Percentiles rank a stretch among this genome's conserved stretches.
Evolutionary conservation across 1,284 basidiomycete genomes (phyloP).

Genomic region (Rhodotorula glutinis): DNA sequence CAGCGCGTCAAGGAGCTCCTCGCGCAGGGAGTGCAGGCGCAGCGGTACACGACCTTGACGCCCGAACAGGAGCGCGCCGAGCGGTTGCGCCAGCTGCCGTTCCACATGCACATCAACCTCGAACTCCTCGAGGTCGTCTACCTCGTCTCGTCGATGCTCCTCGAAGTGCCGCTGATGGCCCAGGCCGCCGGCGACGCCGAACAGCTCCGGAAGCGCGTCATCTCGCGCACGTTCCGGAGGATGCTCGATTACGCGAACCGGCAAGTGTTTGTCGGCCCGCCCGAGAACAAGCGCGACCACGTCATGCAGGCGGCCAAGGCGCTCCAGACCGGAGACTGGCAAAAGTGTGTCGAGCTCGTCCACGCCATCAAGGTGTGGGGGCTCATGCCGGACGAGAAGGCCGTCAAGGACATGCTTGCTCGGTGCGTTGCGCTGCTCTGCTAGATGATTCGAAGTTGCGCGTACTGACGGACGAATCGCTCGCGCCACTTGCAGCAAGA

Average conservation of each 20-base stretch:
- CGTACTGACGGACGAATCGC: slow-evolving; percentile 9
- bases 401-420: slow-evolving; percentile 92
- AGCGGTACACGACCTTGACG: slow-evolving; percentile 73
- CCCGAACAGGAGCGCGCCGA: slow-evolving; percentile 97
- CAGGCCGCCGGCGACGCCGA: slow-evolving; percentile 91
- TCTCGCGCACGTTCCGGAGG: slow-evolving; percentile 92
- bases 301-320: slow-evolving; percentile 99
- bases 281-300: slow-evolving; percentile 96
- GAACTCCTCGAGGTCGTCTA: slow-evolving; percentile 97
- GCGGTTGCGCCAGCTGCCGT: slow-evolving; percentile 90
- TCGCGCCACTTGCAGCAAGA: slow-evolving; percentile 61
- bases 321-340: slow-evolving; percentile 94
- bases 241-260: slow-evolving; percentile 95
- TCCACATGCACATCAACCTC: slow-evolving; percentile 99
- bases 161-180: slow-evolving; percentile 93
- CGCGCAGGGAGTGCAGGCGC: slow-evolving; percentile 92
- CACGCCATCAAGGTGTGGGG: slow-evolving; percentile 97
- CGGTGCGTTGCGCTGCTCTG: slow-evolving; percentile 58
- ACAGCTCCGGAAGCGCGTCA: slow-evolving; percentile 64
- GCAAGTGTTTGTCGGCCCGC: slow-evolving; percentile 96
- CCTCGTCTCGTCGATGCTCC: slow-evolving; percentile 95
- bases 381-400: slow-evolving; percentile 80
- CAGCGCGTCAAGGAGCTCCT: slow-evolving; percentile 93
- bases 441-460: slow-evolving; percentile 49
- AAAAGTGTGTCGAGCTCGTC: slow-evolving; percentile 86